Percentiles rank a stretch among this genome's conserved stretches.
These are phyloP conservation scores for Amanita muscaria DNA, from an alignment of 768 basidiomycete genomes.

Conservation along the genomic window DNA sequence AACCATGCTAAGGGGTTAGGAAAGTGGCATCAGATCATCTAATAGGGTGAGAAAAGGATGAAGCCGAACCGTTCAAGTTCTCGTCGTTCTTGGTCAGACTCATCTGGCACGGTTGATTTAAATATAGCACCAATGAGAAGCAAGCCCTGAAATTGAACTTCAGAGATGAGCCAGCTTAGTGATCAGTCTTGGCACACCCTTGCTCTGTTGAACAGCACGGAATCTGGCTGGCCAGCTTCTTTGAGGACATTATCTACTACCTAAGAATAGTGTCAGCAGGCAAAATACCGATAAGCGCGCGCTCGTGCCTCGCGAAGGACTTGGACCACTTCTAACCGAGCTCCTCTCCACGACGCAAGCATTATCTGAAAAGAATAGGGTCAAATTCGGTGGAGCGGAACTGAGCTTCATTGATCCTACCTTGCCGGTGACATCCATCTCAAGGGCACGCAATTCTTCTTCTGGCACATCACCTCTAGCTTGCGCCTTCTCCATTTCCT, in stretches of 20 bases:
- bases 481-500: constrained; percentile 89
- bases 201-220: constrained; percentile 70
- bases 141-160: constrained; percentile 48
- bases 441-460: constrained; percentile 77
- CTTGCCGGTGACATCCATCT: constrained; percentile 91
- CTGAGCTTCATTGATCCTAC: constrained; percentile 23
- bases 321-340: constrained; percentile 88
- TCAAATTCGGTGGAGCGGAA: background rate
- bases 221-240: constrained; percentile 66
- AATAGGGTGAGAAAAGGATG: background rate
- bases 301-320: constrained; percentile 60
- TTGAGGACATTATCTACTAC: constrained; percentile 82
- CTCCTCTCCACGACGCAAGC: constrained; percentile 96
- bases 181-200: constrained; percentile 41
- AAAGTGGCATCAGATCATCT: constrained; percentile 5
- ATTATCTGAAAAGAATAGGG: constrained; percentile 48
- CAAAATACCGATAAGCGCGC: background rate
- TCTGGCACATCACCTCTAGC: constrained; percentile 83
- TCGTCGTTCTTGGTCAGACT: constrained; percentile 86
- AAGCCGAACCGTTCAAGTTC: constrained; percentile 81
- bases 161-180: background rate
- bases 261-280: constrained; percentile 21
- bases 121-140: constrained; percentile 85
- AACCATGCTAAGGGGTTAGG: constrained; percentile 55
- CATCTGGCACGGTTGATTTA: constrained; percentile 78